Evolutionary conservation across 2,329 filamentous ascomycete genomes (phyloP).

Genomic region (Macrophomina phaseolina): DNA sequence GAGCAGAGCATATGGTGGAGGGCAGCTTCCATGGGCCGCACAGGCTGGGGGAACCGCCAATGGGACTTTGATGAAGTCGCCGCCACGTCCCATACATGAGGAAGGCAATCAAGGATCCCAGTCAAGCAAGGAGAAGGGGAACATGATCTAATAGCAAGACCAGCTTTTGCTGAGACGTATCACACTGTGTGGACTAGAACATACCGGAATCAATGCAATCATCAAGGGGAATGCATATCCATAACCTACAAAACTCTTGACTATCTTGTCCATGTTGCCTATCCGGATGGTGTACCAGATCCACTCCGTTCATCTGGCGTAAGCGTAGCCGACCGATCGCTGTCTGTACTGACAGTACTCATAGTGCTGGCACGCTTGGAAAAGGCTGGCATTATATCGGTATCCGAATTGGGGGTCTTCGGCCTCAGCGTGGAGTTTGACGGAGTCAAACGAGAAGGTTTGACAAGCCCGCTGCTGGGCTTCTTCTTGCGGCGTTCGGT

Average conservation of each 20-base stretch:
- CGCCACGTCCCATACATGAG: not conserved
- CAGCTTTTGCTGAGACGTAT: too few species aligned
- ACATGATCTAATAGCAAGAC: not conserved
- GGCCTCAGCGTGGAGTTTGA: slow-evolving; percentile 15
- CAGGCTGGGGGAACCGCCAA: not conserved
- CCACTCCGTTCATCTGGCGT: slow-evolving; percentile 24
- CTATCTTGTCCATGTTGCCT: not conserved
- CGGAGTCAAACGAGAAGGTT: slow-evolving; percentile 20
- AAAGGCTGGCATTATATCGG: slow-evolving; percentile 7
- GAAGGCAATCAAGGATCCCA: too few species aligned
- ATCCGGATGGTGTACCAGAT: slow-evolving; percentile 8
- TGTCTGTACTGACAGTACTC: slow-evolving; percentile 26
- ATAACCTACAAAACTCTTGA: slow-evolving; percentile 18
- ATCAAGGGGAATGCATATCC: not conserved
- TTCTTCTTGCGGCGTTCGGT: slow-evolving; percentile 23
- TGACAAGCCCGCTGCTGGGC: slow-evolving; percentile 1
- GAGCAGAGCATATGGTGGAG: not conserved
- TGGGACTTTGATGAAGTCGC: not conserved
- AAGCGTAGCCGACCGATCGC: slow-evolving; percentile 26
- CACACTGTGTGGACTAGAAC: too few species aligned
- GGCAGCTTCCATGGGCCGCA: not conserved
- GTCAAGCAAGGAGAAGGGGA: too few species aligned
- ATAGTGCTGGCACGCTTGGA: slow-evolving; percentile 17
- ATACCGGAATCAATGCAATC: not conserved
- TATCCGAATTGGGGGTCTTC: slow-evolving; percentile 14